Evolutionary conservation across 2,329 filamentous ascomycete species (phyloP), one percentile per base, ranked within the genome.

Genomic region (Colletotrichum sp.): DNA sequence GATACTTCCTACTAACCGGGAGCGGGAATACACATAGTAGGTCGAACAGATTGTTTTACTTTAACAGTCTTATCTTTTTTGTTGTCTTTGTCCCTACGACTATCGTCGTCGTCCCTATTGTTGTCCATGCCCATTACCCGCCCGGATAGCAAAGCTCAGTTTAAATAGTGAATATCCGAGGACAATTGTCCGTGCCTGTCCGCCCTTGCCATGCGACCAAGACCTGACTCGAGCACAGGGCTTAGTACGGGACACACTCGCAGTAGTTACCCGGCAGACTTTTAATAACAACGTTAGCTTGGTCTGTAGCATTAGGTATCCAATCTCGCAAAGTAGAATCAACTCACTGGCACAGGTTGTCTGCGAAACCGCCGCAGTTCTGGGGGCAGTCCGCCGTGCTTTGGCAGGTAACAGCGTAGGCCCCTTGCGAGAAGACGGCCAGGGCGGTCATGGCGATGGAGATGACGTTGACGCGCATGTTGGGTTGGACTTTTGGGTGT

Each of bases 251-350:
- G 5, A 39, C 9, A 28, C 34, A 65, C 32, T 65, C 25, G 34
- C 61, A 65, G 61, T 65, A 65, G 16, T 36, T 36, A 25, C 32
- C 34, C 61, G 22, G 34, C 12, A 65, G 22, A 3, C 34, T 39
- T 5, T 65, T 13, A 2, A 13, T 22, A 9, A 8, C 5, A 65
- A 8, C 19, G 34, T 65, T 28, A 65, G 34, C 61, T 15, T n/a
- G 8, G 34, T 1, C 8, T 4, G 25, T 15, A 16, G 1, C 9
- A 3, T 13, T 0, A 11, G 44, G 6, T 30, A 19, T n/a, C 2
- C 16, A 34, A 28, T 19, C 12, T 39, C 8, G 8, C 15, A 9
- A 16, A 1, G 32, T 28, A 6, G 6, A 4, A 8, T 7, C 3
- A 15, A 22, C 61, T 65, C n/a, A 48, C 22, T 30, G 61, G 34